Evolutionary conservation across 116 monocot genomes (phyloP).

Genomic region (Trichopus zeylanicus): DNA sequence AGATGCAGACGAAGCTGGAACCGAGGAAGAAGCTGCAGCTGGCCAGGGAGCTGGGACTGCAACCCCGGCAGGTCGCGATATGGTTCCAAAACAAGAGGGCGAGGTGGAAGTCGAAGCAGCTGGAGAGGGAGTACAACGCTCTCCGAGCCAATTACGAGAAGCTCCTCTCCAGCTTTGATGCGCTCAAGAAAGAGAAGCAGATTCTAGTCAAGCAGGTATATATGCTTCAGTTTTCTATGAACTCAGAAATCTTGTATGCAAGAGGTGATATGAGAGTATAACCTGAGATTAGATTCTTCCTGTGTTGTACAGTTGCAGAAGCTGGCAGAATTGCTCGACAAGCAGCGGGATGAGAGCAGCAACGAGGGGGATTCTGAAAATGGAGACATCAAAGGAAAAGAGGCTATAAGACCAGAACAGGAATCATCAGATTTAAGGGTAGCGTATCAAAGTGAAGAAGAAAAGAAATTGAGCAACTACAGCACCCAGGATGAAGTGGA

Average conservation of each 20-base stretch:
- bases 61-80: constrained; percentile 57
- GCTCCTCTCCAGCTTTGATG: constrained; percentile 29
- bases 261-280: too few species aligned
- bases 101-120: constrained; percentile 60
- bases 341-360: constrained; percentile 9
- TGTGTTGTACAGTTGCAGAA: constrained; percentile 18
- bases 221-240: neutral
- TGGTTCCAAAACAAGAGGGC: constrained; percentile 81
- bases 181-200: constrained; percentile 39
- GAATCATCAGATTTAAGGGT: neutral
- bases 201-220: constrained; percentile 34
- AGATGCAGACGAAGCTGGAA: constrained; percentile 54
- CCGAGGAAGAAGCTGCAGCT: constrained; percentile 54
- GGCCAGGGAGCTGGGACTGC: constrained; percentile 49
- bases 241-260: neutral
- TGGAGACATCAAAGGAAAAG: constrained; percentile 2
- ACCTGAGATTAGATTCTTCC: neutral
- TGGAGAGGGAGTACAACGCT: constrained; percentile 36
- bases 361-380: constrained; percentile 3
- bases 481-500: constrained; percentile 1
- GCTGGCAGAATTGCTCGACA: constrained; percentile 14
- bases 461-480: neutral
- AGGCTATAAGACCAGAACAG: neutral
- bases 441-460: neutral
- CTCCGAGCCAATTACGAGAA: constrained; percentile 35